phyloP scores from a whole-genome alignment of 1,284 basidiomycete species.

The Leccinum angustisporum region DNA sequence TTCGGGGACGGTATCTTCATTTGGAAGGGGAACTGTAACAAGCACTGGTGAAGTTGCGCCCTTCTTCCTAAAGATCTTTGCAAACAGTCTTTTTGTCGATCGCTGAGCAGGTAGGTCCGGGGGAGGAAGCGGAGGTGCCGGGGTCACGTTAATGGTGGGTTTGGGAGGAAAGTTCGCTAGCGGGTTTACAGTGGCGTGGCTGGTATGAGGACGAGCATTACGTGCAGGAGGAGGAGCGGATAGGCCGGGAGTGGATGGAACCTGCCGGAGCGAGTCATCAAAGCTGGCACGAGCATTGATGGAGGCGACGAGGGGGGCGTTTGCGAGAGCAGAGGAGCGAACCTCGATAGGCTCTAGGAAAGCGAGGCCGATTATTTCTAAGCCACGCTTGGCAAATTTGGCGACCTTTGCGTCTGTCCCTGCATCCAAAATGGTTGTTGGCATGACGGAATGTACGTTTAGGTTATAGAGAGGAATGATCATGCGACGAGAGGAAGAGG shows the following conservation, averaged over 20 bases:
- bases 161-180: conserved; percentile 1
- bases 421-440: conserved; percentile 87
- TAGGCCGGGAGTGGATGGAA: conserved; percentile 12
- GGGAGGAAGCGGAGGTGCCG: conserved; percentile 23
- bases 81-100: conserved; percentile 64
- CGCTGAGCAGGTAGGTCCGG: conserved; percentile 29
- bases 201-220: conserved; percentile 9
- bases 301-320: conserved; percentile 5
- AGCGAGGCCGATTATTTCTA: conserved; percentile 81
- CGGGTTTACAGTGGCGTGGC: neutral
- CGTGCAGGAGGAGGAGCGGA: conserved; percentile 11
- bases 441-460: conserved; percentile 89
- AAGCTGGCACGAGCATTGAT: conserved; percentile 26
- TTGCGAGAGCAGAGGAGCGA: conserved; percentile 40
- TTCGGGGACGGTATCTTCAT: conserved; percentile 16
- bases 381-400: conserved; percentile 80
- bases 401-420: conserved; percentile 95
- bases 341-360: conserved; percentile 83
- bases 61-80: conserved; percentile 72
- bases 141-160: conserved; percentile 23
- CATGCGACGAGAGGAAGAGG: conserved; percentile 57
- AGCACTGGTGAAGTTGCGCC: conserved; percentile 27
- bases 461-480: conserved; percentile 95
- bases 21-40: conserved; percentile 14
- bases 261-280: conserved; percentile 27